A percentile compares a stretch with the other conserved stretches of the same genome.
These are phyloP conservation scores for Trametes hirsuta DNA, from an alignment of 1,284 basidiomycete genomes.

Conservation along the genomic window DNA sequence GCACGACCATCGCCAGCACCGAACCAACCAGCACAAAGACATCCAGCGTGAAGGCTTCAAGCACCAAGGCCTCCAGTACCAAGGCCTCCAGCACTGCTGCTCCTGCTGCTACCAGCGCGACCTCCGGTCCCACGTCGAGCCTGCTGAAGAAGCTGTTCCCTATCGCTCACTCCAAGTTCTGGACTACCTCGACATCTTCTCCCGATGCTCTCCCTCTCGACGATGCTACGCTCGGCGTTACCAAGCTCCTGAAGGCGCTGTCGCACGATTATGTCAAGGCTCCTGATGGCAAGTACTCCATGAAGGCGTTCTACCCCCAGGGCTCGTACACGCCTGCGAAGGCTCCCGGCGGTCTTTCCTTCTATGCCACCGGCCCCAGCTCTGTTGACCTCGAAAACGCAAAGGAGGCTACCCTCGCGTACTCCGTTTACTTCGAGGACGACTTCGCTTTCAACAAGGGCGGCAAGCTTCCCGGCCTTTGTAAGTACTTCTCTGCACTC, in stretches of 20 bases:
- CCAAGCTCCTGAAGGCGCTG: conserved; percentile 39
- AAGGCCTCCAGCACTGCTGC: conserved; percentile 7
- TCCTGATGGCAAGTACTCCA: conserved; percentile 50
- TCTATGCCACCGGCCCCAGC: conserved; percentile 53
- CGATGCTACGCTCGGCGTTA: conserved; percentile 49
- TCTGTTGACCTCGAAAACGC: conserved; percentile 52
- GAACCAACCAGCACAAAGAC: neutral
- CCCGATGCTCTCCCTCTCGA: conserved; percentile 41
- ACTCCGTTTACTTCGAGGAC: conserved; percentile 61
- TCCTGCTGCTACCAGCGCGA: conserved; percentile 2
- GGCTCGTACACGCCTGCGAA: conserved; percentile 61
- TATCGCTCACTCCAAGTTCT: conserved; percentile 39
- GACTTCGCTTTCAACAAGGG: conserved; percentile 48
- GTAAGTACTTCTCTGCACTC: conserved; percentile 24
- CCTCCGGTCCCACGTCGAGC: conserved; percentile 1
- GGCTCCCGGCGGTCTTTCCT: conserved; percentile 62
- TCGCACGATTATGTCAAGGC: conserved; percentile 46
- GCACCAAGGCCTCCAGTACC: conserved; percentile 16
- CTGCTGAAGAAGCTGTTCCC: conserved; percentile 47
- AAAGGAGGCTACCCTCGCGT: conserved; percentile 53
- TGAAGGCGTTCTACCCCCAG: conserved; percentile 60
- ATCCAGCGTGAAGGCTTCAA: conserved; percentile 13
- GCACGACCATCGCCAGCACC: neutral
- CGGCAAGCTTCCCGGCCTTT: conserved; percentile 38
- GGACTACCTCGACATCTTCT: conserved; percentile 44